Evolutionary conservation across 352 stramenopile species (phyloP), one percentile per base, ranked within the genome.

Genomic region (Plasmopara viticola): DNA sequence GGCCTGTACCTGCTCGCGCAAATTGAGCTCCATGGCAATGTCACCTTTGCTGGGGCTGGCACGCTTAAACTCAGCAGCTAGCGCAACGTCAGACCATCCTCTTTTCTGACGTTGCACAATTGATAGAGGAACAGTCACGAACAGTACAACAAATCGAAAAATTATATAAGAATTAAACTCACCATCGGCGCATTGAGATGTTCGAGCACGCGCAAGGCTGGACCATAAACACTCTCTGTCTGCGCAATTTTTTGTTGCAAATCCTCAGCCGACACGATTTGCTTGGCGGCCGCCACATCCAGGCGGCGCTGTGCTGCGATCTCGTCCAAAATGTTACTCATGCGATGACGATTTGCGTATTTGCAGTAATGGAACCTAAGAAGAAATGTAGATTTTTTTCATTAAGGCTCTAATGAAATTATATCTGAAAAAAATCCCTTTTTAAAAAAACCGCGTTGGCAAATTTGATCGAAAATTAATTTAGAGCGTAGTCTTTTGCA

Each of bases 41-140:
- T 97, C 79, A 14, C 97, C 96, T 68, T 99, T 99, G 67, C 85
- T 97, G 10, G 97, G 97, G 39, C 85, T 97, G 8, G 95, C 95
- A 25, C 97, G 86, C 74, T 99, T 99, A 74, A 99, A 99, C 77
- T 99, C 97, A 12, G 96, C 95, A 1, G 97, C 97, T 15, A 99
- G 77, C 20, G 93, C 88, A 60, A 99, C 84, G 37, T 79, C 56
- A 25, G 68, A 72, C 64, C 76, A 88, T 9, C 77, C 74, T 28
- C 68, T 54, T 15, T 70, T 74, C 78, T 89, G 55, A 20, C 20
- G 20, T 25, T 3, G 20, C 20, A 25, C 20, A 25, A 25, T 25
- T 25, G 20, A 25, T 3, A 25, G 3, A 25, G 20, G 1, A 1
- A 25, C 9, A 38, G 13, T 9, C 9, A 14, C 33, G 13, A 38